Conservation (phyloP, 2,329 filamentous ascomycete species). For the Apiospora arundinis region DNA sequence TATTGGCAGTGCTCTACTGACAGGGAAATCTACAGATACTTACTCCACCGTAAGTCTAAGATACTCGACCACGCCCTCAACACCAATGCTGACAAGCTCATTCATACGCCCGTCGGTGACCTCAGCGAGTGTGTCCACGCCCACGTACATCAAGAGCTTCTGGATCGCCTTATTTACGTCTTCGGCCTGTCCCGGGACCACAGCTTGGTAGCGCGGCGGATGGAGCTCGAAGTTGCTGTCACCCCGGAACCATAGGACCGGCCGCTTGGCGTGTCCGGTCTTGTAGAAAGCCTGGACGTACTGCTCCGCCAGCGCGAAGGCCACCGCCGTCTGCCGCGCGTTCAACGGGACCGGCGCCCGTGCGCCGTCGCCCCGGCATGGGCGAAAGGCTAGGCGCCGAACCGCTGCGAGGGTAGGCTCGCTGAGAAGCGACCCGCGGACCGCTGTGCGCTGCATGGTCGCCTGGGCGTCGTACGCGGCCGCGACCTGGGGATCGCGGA, state of each 20-base stretch:
- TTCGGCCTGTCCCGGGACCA: background rate
- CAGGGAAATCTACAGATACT: too few relatives aligned
- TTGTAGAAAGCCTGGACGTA: background rate
- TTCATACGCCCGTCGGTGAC: too few relatives aligned
- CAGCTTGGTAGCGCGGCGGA: background rate
- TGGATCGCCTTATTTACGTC: background rate
- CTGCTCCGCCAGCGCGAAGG: background rate
- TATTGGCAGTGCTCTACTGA: too few relatives aligned
- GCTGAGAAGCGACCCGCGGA: too few relatives aligned
- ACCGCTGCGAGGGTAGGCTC: background rate
- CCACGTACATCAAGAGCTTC: background rate
- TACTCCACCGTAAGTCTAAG: too few relatives aligned
- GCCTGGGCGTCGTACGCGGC: background rate
- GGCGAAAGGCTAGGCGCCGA: background rate
- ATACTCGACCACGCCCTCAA: too few relatives aligned
- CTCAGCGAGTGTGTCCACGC: background rate
- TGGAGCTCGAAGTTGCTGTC: background rate
- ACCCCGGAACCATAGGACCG: background rate
- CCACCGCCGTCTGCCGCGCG: background rate
- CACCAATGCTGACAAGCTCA: too few relatives aligned
- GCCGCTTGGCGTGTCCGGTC: accelerated
- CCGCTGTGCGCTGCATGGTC: too few relatives aligned
- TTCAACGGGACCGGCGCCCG: background rate
- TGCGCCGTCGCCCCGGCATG: background rate
- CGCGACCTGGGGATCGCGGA: background rate